Conservation (phyloP, 805 yeast genomes). For the Wickerhamiella cacticola region DNA sequence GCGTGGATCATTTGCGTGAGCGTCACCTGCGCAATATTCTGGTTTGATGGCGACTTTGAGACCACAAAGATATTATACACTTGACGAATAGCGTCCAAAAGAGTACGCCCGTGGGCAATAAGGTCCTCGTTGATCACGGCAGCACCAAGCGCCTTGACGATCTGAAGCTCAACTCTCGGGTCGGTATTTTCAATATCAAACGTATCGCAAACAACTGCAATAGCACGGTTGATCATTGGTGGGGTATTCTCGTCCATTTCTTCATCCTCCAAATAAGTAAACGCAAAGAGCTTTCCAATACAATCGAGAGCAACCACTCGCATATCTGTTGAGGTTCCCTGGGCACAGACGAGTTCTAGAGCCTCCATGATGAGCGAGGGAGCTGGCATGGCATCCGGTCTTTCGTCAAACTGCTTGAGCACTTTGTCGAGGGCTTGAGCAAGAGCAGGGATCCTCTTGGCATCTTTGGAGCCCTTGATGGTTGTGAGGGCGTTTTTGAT, state of each 20-base stretch:
- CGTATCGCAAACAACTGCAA: slow-evolving; percentile 70
- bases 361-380: slow-evolving; percentile 62
- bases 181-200: slow-evolving; percentile 91
- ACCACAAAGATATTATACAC: slow-evolving; percentile 84
- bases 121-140: slow-evolving; percentile 69
- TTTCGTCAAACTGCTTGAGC: slow-evolving; percentile 23
- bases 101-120: slow-evolving; percentile 81
- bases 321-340: slow-evolving; percentile 49
- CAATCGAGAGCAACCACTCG: slow-evolving; percentile 71
- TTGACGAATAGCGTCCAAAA: slow-evolving; percentile 82
- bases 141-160: slow-evolving; percentile 80
- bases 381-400: slow-evolving; percentile 30
- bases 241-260: slow-evolving; percentile 33
- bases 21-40: slow-evolving; percentile 90
- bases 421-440: slow-evolving; percentile 29
- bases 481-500: slow-evolving; percentile 48
- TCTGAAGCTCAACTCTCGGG: slow-evolving; percentile 79
- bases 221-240: slow-evolving; percentile 64
- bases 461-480: slow-evolving; percentile 49
- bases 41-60: slow-evolving; percentile 70
- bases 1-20: slow-evolving; percentile 80
- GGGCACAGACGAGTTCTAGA: slow-evolving; percentile 55
- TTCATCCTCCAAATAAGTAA: slow-evolving; percentile 50
- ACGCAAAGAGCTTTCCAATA: slow-evolving; percentile 78
- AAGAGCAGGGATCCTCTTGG: slow-evolving; percentile 36